phyloP scores from a whole-genome alignment of 108 stramenopile species.

The Mediolabrus comicus region DNA sequence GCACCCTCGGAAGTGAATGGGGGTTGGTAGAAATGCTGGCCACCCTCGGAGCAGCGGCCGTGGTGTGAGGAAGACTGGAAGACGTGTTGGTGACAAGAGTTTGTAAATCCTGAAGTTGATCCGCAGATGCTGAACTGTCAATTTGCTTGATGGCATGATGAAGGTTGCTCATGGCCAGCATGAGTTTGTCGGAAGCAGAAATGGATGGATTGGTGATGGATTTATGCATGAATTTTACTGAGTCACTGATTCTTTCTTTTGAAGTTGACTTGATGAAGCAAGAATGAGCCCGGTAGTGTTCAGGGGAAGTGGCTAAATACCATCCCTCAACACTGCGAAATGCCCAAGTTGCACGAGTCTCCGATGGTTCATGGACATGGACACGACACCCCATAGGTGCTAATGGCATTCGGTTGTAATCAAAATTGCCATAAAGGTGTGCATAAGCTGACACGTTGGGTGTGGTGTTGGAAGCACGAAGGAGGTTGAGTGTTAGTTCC shows the following conservation, averaged over 20 bases:
- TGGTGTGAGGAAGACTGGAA: no score
- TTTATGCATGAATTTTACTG: conserved; percentile 17
- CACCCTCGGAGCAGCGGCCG: no score
- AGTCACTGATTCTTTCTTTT: not conserved
- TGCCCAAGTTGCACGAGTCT: conserved; percentile 23
- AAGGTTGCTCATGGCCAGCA: conserved; percentile 6
- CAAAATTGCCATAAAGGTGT: conserved; percentile 17
- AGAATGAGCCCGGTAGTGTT: not conserved
- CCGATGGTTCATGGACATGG: conserved; percentile 26
- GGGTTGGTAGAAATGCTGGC: no score
- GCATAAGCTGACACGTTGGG: conserved; percentile 27
- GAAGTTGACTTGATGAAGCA: not conserved
- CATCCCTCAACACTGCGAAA: conserved; percentile 23
- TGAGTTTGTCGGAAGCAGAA: conserved; percentile 12
- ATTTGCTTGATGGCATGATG: not conserved
- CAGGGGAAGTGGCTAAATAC: conserved; percentile 25
- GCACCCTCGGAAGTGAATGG: no score
- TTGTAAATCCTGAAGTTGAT: no score
- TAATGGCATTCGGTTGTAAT: conserved; percentile 51
- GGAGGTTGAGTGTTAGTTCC: conserved; percentile 38
- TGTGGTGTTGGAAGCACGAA: conserved; percentile 44
- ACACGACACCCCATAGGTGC: conserved; percentile 48
- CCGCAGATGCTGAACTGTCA: no score
- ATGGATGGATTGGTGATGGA: conserved; percentile 13
- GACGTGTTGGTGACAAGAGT: no score